These are phyloP conservation scores for Beauveria sp. DNA, from an alignment of 2,329 filamentous ascomycete genomes.

Conservation along the genomic window DNA sequence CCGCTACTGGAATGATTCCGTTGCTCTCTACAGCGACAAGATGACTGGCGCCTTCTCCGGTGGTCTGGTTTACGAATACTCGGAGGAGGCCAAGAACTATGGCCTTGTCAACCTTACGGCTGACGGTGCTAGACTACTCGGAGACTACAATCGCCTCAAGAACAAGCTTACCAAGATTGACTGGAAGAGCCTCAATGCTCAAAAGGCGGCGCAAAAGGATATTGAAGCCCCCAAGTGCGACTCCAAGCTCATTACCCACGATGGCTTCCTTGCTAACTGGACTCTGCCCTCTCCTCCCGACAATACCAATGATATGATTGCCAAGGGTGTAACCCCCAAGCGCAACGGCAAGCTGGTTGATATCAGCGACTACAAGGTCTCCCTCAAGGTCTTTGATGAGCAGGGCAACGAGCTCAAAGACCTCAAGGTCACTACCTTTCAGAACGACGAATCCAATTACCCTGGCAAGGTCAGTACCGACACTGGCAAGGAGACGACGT, in stretches of 20 bases:
- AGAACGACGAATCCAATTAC: slow-evolving; percentile 37
- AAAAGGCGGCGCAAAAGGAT: slow-evolving; percentile 47
- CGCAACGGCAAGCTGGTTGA: slow-evolving; percentile 61
- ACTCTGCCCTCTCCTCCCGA: slow-evolving; percentile 62
- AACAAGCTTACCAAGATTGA: slow-evolving; percentile 69
- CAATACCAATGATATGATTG: slow-evolving; percentile 64
- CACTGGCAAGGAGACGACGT: slow-evolving; percentile 23
- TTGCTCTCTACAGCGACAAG: slow-evolving; percentile 59
- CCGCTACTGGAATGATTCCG: slow-evolving; percentile 69
- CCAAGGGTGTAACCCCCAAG: slow-evolving; percentile 62
- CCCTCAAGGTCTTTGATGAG: slow-evolving; percentile 31
- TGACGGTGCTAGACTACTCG: slow-evolving; percentile 49
- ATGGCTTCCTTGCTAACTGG: slow-evolving; percentile 71
- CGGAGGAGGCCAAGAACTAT: slow-evolving; percentile 60
- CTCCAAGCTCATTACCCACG: slow-evolving; percentile 55
- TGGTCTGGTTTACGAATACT: slow-evolving; percentile 75
- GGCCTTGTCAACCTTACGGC: slow-evolving; percentile 56
- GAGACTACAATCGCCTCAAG: slow-evolving; percentile 68
- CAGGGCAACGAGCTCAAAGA: slow-evolving; percentile 33
- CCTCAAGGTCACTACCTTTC: slow-evolving; percentile 40
- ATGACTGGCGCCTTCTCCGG: slow-evolving; percentile 66
- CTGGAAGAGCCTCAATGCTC: slow-evolving; percentile 56
- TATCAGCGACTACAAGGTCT: slow-evolving; percentile 56
- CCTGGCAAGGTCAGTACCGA: slow-evolving; percentile 34
- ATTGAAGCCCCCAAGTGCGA: slow-evolving; percentile 54